Base-by-base conservation (phyloP, 2,329 filamentous ascomycete species). In the Malbranchea zuffiana region DNA sequence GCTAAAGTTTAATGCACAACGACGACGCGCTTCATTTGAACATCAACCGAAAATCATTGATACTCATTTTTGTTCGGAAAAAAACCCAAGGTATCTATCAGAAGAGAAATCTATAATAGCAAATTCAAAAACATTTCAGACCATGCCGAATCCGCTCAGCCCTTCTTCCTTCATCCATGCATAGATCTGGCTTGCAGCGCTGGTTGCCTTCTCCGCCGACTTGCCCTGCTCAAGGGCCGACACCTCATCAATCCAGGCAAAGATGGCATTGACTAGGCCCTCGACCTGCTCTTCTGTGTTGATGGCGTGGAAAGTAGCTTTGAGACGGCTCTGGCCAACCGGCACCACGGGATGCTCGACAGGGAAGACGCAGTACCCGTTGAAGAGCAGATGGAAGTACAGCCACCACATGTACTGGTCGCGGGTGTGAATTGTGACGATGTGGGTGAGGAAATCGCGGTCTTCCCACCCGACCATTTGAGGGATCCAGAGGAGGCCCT, bases 301-400 rank as follows among this genome's bases (percentile, higher is more conserved):
- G 0, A 70, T 74, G 0, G 77, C 75, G 55, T 83, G 79, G 2
- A 83, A 52, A 52, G 78, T 82, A 0, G 83, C 62, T 5, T 80
- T 61, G 0, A 83, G 70, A 8, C 79, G 61, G 50, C 81, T 74
- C 6, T 62, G 70, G 0, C 78, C 77, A 2, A 51, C 55, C 0
- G 77, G 75, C 2, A 83, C 77, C 0, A 78, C 82, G 0, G 80
- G 79, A 2, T 75, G 66, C 37, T 82, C 74, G 8, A 82, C 80
- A 0, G 77, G 68, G 2, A 78, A 65, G 0, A 81, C 71, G 21
- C 76, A 60, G 39, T 73, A 76, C 0, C 75, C 74, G 3, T 18
- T 21, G 6, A 33, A 21, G 6, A 23, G 31, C 3, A 33, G 31
- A 15, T 17, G 59, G 52, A 0, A 70, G 67, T 16, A 52, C 15